These are phyloP conservation scores for Fusarium verticillioides DNA, from an alignment of 2,329 filamentous ascomycete species.

Conservation along the genomic window DNA sequence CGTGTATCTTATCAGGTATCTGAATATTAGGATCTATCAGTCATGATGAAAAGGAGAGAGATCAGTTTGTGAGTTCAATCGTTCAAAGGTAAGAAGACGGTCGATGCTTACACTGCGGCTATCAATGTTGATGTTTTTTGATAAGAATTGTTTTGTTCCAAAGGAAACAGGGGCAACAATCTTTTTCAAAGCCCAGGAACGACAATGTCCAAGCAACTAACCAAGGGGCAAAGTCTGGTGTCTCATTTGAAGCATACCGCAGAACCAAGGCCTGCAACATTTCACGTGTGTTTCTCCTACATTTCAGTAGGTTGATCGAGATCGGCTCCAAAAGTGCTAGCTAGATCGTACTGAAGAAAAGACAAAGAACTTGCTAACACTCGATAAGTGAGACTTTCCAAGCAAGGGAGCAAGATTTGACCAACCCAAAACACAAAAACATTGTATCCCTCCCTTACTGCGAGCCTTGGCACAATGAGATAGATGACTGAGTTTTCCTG, in stretches of 20 bases:
- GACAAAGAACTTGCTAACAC: not conserved
- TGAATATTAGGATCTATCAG: not conserved
- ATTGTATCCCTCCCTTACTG: slow-evolving; percentile 22
- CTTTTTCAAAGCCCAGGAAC: slow-evolving; percentile 8
- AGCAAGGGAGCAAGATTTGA: slow-evolving; percentile 21
- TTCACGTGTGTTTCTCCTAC: not conserved
- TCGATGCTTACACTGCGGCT: slow-evolving; percentile 14
- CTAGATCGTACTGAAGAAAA: not conserved
- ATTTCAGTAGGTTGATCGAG: not conserved
- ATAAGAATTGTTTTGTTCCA: slow-evolving; percentile 23
- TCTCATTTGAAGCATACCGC: slow-evolving; percentile 10
- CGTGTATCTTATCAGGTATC: no score
- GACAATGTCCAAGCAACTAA: slow-evolving; percentile 13
- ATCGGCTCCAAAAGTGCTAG: not conserved
- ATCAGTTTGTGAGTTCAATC: not conserved
- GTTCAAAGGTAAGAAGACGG: not conserved
- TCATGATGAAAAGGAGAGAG: not conserved
- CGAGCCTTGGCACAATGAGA: slow-evolving; percentile 5
- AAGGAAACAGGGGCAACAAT: slow-evolving; percentile 7
- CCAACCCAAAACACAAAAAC: not conserved
- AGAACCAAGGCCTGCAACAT: not conserved
- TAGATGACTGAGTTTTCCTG: not conserved
- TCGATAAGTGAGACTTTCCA: not conserved
- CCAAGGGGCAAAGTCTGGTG: slow-evolving; percentile 4
- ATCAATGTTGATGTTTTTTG: slow-evolving; percentile 15